Conservation (phyloP, 2,329 filamentous ascomycete species). For the Aureobasidium sp. region DNA sequence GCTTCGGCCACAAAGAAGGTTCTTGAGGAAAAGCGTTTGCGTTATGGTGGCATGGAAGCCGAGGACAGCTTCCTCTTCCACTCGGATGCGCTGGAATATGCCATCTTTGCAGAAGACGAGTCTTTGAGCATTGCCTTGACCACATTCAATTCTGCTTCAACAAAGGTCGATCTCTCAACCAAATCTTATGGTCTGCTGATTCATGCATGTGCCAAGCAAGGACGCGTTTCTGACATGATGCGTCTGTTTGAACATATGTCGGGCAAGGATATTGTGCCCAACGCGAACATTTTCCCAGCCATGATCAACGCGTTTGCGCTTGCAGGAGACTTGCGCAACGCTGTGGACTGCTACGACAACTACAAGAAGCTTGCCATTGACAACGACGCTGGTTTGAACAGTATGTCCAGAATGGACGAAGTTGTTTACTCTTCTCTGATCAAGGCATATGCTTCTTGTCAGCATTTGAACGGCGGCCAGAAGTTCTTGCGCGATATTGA, state of each 20-base stretch:
- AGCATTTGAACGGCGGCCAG: slow-evolving; percentile 71
- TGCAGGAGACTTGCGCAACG: slow-evolving; percentile 73
- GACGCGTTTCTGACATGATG: slow-evolving; percentile 81
- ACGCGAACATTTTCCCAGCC: slow-evolving; percentile 74
- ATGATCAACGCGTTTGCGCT: slow-evolving; percentile 94
- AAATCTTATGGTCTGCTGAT: slow-evolving; percentile 83
- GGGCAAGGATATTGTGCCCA: slow-evolving; percentile 62
- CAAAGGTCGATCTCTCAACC: slow-evolving; percentile 62
- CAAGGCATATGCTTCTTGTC: slow-evolving; percentile 77
- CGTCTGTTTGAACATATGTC: slow-evolving; percentile 91
- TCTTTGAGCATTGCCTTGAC: slow-evolving; percentile 78
- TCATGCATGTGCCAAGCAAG: slow-evolving; percentile 75
- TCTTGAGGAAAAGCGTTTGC: slow-evolving; percentile 73
- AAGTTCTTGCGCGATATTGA: slow-evolving; percentile 77
- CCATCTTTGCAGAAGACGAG: slow-evolving; percentile 80
- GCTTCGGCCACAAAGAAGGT: slow-evolving; percentile 64
- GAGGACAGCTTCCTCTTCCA: slow-evolving; percentile 79
- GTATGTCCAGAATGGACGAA: slow-evolving; percentile 66
- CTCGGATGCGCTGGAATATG: slow-evolving; percentile 79
- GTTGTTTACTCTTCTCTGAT: slow-evolving; percentile 88
- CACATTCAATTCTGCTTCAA: slow-evolving; percentile 71
- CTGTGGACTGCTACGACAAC: slow-evolving; percentile 91
- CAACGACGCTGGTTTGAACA: slow-evolving; percentile 66
- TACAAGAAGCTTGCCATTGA: slow-evolving; percentile 85
- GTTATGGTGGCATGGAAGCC: slow-evolving; percentile 81